These are phyloP conservation scores for Protomyces arabidopsidicola DNA, from an alignment of 1,139 yeast species.

Conservation along the genomic window DNA sequence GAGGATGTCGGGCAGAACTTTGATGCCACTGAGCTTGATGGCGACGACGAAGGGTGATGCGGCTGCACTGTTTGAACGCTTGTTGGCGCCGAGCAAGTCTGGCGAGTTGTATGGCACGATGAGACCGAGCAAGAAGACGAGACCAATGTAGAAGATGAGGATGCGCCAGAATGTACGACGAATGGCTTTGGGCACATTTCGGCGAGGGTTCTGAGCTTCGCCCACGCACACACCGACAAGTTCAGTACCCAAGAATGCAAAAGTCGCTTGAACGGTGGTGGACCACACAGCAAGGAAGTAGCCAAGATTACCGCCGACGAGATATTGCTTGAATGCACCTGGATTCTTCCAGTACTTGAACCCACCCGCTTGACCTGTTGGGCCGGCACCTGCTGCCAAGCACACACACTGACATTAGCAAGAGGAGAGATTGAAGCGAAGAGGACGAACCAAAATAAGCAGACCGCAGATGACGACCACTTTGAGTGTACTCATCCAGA, in stretches of 20 bases:
- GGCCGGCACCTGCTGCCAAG: conserved; percentile 50
- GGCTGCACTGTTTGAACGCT: conserved; percentile 42
- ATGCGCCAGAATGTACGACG: conserved; percentile 78
- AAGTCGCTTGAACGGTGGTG: conserved; percentile 57
- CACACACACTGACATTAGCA: conserved; percentile 31
- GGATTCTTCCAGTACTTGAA: conserved; percentile 64
- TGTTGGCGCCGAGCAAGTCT: conserved; percentile 43
- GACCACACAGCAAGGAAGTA: conserved; percentile 56
- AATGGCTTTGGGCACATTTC: conserved; percentile 78
- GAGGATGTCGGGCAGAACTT: conserved; percentile 64
- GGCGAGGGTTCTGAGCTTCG: conserved; percentile 77
- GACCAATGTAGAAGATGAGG: conserved; percentile 69
- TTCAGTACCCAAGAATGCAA: conserved; percentile 75
- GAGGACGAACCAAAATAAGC: conserved; percentile 25
- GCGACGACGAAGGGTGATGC: conserved; percentile 66
- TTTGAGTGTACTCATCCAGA: conserved; percentile 54
- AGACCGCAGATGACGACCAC: conserved; percentile 50
- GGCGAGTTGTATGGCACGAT: conserved; percentile 75
- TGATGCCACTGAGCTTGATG: conserved; percentile 60
- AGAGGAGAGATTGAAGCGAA: too few relatives aligned
- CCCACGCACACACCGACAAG: conserved; percentile 85
- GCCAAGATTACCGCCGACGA: conserved; percentile 45
- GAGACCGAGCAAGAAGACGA: conserved; percentile 66
- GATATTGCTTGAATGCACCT: conserved; percentile 55
- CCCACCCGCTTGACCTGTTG: conserved; percentile 57